Percentiles rank a stretch among this genome's conserved stretches.
phyloP scores from a whole-genome alignment of 352 stramenopile species.

The Globisporangium solare region DNA sequence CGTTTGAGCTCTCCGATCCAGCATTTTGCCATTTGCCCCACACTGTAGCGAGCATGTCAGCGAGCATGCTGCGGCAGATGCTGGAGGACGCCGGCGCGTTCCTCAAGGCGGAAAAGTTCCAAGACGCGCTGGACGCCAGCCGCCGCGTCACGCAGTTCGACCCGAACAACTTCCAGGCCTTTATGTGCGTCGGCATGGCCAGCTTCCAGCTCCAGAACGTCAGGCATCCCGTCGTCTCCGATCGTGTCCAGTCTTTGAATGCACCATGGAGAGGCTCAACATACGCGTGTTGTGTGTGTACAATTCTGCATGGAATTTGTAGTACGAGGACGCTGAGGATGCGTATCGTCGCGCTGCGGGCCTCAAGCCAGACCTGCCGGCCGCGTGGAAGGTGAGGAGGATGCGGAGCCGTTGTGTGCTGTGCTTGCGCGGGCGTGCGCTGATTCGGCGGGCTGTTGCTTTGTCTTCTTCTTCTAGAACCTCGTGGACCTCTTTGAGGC shows the following conservation, averaged over 20 bases:
- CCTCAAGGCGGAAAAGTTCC: slow-evolving; percentile 72
- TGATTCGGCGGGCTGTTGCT: background rate
- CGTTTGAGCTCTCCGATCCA: too few species aligned
- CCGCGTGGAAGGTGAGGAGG: slow-evolving; percentile 69
- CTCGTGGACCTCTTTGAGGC: slow-evolving; percentile 73
- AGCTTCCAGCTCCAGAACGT: slow-evolving; percentile 68
- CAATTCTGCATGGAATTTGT: background rate
- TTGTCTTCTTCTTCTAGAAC: slow-evolving; percentile 30
- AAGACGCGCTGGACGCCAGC: slow-evolving; percentile 61
- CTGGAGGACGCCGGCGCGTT: slow-evolving; percentile 64
- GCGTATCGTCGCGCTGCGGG: slow-evolving; percentile 59
- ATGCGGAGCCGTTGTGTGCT: background rate
- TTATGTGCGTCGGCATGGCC: slow-evolving; percentile 78
- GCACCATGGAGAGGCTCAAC: too few species aligned
- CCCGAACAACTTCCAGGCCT: slow-evolving; percentile 75
- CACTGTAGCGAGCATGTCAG: slow-evolving; percentile 38
- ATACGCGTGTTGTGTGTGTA: background rate
- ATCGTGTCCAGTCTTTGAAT: too few species aligned
- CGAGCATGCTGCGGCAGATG: slow-evolving; percentile 68
- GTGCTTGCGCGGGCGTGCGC: background rate
- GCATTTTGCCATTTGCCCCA: too few species aligned
- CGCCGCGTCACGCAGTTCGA: slow-evolving; percentile 75
- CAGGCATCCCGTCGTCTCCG: too few species aligned
- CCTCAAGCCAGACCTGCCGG: slow-evolving; percentile 67
- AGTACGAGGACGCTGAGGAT: slow-evolving; percentile 70